These are phyloP conservation scores for Apiospora saccharicola DNA, from an alignment of 2,329 filamentous ascomycete species.

Conservation along the genomic window DNA sequence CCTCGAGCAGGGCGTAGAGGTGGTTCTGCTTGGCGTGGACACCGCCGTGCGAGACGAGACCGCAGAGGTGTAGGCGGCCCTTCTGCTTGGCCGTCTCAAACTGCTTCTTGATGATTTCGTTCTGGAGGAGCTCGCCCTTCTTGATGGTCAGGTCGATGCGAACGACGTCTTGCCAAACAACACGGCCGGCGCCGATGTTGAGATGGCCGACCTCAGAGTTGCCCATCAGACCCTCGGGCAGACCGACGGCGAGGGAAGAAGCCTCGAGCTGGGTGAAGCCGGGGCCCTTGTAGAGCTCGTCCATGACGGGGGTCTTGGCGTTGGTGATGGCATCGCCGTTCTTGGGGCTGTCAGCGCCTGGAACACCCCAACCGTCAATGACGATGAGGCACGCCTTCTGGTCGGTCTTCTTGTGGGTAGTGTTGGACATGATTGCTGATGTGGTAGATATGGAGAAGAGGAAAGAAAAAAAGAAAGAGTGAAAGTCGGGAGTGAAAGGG, in stretches of 20 bases:
- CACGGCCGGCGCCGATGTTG: conserved; percentile 96
- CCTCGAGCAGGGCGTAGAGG: conserved; percentile 84
- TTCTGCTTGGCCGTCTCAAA: conserved; percentile 84
- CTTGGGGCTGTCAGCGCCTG: conserved; percentile 79
- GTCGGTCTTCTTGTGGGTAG: conserved; percentile 57
- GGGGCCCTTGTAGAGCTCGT: conserved; percentile 83
- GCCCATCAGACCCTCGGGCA: conserved; percentile 97
- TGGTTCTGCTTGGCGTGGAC: conserved; percentile 97
- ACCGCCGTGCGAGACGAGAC: conserved; percentile 93
- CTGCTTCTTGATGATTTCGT: conserved; percentile 77
- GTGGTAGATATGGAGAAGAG: conserved; percentile 2
- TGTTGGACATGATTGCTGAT: conserved; percentile 30
- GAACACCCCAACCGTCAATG: conserved; percentile 98
- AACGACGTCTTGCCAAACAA: conserved; percentile 98
- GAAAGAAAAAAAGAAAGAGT: conserved; percentile 18
- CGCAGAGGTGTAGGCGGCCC: conserved; percentile 92
- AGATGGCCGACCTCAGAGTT: conserved; percentile 98
- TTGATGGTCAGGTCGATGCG: conserved; percentile 94
- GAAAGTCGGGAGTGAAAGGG: conserved; percentile 29
- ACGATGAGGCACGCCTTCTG: conserved; percentile 78
- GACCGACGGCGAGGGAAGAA: conserved; percentile 92
- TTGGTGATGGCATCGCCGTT: conserved; percentile 95
- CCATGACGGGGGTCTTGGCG: conserved; percentile 94
- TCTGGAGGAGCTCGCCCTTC: conserved; percentile 79
- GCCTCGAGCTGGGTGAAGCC: conserved; percentile 94